Evolutionary conservation across 805 yeast genomes (phyloP).

Genomic region (Saccharomycopsis fodiens): DNA sequence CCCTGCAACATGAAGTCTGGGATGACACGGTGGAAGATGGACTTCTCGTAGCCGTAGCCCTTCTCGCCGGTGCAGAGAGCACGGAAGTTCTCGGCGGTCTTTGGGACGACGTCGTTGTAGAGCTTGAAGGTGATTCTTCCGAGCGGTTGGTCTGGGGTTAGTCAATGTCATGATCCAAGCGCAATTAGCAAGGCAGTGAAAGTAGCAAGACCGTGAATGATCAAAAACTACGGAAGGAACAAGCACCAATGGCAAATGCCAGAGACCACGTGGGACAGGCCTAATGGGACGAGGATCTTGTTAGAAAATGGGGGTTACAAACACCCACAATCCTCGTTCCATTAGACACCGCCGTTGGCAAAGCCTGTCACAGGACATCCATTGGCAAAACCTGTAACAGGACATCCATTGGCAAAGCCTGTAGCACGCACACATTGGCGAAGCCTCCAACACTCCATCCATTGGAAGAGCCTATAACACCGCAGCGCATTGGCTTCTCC

Average conservation of each 20-base stretch:
- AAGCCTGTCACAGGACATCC: too few relatives aligned
- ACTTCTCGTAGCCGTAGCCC: slow-evolving; percentile 88
- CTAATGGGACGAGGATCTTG: too few relatives aligned
- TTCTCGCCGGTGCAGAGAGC: slow-evolving; percentile 93
- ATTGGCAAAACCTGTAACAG: too few relatives aligned
- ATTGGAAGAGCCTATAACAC: too few relatives aligned
- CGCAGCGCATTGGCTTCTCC: too few relatives aligned
- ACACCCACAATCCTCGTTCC: too few relatives aligned
- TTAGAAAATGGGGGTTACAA: too few relatives aligned
- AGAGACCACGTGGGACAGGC: background rate
- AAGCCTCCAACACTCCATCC: too few relatives aligned
- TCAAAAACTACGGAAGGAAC: background rate
- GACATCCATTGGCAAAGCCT: too few relatives aligned
- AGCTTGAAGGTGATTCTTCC: slow-evolving; percentile 85
- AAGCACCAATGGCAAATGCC: slow-evolving; percentile 2
- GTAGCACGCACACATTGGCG: too few relatives aligned
- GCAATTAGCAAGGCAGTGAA: background rate
- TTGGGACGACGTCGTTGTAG: slow-evolving; percentile 87
- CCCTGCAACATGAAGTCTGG: slow-evolving; percentile 99
- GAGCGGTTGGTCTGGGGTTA: slow-evolving; percentile 42
- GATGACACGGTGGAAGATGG: slow-evolving; percentile 94
- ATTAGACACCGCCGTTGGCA: too few relatives aligned
- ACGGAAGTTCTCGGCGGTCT: slow-evolving; percentile 94
- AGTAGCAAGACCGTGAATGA: background rate
- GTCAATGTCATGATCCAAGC: background rate